Conservation (phyloP, 139 green algal genomes). For the Coccomyxa sp. region DNA sequence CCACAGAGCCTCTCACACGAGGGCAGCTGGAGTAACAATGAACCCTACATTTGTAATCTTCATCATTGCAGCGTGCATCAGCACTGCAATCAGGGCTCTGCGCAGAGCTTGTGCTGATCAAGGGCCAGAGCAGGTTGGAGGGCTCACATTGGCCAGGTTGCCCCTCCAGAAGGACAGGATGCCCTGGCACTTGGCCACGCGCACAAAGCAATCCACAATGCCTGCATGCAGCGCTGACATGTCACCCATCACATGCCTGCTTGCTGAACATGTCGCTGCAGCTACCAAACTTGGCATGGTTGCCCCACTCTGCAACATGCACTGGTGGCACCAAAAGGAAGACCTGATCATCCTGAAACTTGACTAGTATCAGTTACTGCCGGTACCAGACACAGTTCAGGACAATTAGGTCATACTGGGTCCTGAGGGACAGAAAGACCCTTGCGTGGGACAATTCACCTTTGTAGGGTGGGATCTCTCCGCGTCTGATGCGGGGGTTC, state of each 20-base stretch:
- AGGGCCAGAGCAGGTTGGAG: no score
- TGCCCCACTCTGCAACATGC: background rate
- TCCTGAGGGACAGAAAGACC: background rate
- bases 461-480: conserved; percentile 70
- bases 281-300: no score
- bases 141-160: conserved; percentile 96
- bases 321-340: background rate
- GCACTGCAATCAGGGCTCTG: no score
- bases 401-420: background rate
- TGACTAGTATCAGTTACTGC: no score
- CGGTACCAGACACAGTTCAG: background rate
- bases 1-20: no score
- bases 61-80: no score
- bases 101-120: no score
- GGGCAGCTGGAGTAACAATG: no score
- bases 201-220: conserved; percentile 94
- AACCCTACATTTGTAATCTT: no score
- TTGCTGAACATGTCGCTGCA: background rate
- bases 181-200: conserved; percentile 77
- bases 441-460: conserved; percentile 14
- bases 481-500: conserved; percentile 75
- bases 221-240: conserved; percentile 25
- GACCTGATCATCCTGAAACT: background rate
- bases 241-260: background rate
- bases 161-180: conserved; percentile 92